Conservation (phyloP, 495 filamentous ascomycete genomes). For the Penicillium simplicissimum region DNA sequence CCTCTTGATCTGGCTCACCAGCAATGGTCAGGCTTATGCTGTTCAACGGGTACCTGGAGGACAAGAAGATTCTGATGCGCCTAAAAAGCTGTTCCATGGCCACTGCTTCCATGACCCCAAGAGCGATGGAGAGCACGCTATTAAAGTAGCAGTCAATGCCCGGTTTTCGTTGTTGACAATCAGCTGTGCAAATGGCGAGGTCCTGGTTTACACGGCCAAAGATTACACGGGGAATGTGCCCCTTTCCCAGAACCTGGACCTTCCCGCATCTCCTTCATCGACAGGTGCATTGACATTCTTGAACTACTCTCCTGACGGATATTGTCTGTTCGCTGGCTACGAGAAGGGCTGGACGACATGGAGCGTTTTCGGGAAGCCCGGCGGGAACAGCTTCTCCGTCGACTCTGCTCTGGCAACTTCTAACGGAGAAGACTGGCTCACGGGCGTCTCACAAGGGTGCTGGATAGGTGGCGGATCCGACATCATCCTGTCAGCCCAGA, state of each 20-base stretch:
- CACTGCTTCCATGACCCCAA: slow-evolving; percentile 85
- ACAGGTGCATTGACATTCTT: slow-evolving; percentile 74
- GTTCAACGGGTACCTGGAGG: slow-evolving; percentile 67
- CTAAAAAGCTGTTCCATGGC: slow-evolving; percentile 77
- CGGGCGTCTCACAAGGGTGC: slow-evolving; percentile 68
- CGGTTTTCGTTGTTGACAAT: slow-evolving; percentile 91
- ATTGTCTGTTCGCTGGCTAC: slow-evolving; percentile 93
- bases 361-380: slow-evolving; percentile 94
- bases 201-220: slow-evolving; percentile 83
- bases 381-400: slow-evolving; percentile 74
- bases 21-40: slow-evolving; percentile 86
- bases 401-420: slow-evolving; percentile 61
- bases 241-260: slow-evolving; percentile 75
- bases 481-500: slow-evolving; percentile 66
- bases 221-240: slow-evolving; percentile 94
- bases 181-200: slow-evolving; percentile 75
- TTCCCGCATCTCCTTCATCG: slow-evolving; percentile 60
- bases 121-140: slow-evolving; percentile 57
- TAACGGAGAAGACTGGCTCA: slow-evolving; percentile 79
- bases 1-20: slow-evolving; percentile 89
- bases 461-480: slow-evolving; percentile 91
- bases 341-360: slow-evolving; percentile 92
- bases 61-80: slow-evolving; percentile 33
- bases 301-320: slow-evolving; percentile 91
- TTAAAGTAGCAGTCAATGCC: slow-evolving; percentile 83